phyloP scores from a whole-genome alignment of 1,284 basidiomycete species.

The Fomitopsis palustris region DNA sequence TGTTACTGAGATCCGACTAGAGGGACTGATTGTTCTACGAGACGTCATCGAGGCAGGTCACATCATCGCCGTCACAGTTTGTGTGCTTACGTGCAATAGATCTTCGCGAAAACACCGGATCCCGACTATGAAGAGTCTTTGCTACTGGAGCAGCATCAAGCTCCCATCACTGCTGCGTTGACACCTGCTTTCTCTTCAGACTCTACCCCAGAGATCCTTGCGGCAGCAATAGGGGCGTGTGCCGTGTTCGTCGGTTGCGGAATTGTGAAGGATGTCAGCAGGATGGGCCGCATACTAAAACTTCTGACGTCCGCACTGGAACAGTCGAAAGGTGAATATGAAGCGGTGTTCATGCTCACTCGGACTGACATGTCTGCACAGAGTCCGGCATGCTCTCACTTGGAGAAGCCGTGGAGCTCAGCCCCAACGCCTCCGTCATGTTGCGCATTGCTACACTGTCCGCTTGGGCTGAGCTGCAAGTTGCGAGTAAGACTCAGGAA shows the following conservation, averaged over 20 bases:
- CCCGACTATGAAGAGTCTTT: conserved; percentile 90
- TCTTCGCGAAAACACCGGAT: conserved; percentile 85
- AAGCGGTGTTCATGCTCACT: too few relatives aligned
- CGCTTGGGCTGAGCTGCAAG: conserved; percentile 94
- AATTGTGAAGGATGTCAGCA: conserved; percentile 84
- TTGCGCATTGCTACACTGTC: conserved; percentile 90
- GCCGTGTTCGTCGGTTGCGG: conserved; percentile 95
- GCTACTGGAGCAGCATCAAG: conserved; percentile 97
- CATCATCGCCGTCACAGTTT: not conserved
- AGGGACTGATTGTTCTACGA: conserved; percentile 84
- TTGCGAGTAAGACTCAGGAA: conserved; percentile 69
- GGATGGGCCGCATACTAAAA: conserved; percentile 95
- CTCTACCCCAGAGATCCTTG: conserved; percentile 93
- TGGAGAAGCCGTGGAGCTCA: conserved; percentile 85
- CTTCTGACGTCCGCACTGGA: conserved; percentile 87
- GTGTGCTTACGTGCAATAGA: conserved; percentile 50
- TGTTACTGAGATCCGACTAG: conserved; percentile 93
- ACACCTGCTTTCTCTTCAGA: conserved; percentile 96
- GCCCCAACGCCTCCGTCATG: conserved; percentile 95
- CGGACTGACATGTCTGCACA: conserved; percentile 27
- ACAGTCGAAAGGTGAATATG: conserved; percentile 88
- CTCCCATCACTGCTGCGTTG: conserved; percentile 96
- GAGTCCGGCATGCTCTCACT: conserved; percentile 83
- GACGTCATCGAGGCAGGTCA: conserved; percentile 85
- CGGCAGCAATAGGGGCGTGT: conserved; percentile 90